Evolutionary conservation across 495 filamentous ascomycete species (phyloP), one percentile per base, ranked within the genome.

Genomic region (Xylona heveae): DNA sequence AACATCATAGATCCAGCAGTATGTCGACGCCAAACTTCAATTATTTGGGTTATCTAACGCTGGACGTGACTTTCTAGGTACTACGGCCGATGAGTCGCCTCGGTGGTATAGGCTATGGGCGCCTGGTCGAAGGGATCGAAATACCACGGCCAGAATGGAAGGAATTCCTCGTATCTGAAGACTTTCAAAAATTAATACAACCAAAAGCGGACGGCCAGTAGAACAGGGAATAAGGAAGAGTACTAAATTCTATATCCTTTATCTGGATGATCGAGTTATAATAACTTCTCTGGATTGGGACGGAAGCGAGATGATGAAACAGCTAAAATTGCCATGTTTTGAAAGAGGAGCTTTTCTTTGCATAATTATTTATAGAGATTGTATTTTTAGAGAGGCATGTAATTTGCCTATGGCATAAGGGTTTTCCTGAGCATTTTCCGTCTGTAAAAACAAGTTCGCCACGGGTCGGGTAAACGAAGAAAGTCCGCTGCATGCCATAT

Each of bases 21-120:
- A 37, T 13, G 41, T 15, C 16, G 28, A 24, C 26, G 7, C 16
- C 14, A 19, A 24, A 12, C 9, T 30, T 17, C 12, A 13, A 20
- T 32, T n/a, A n/a, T n/a, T n/a, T n/a, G n/a, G n/a, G n/a, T 19
- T 10, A 14, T 17, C 28, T 42, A 26, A 16, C 28, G n/a, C 24
- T 25, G 24, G 29, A 1, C 12, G 9, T 34, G 5, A 34, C 19
- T 6, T n/a, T 25, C 2, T 29, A 57, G 36, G 53, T 78, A 6
- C 42, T 94, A 24, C 66, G 64, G 40, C 88, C 85, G 10, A 64
- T 91, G 18, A 66, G 65, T 43, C 66, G 85, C 6, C 38, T 94
- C 25, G 85, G 84, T 6, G 85, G 88, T 0, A 82, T 93, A 42
- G 68, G 69, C 4, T 94, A 92, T 46, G 74, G 68, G 0, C 59